Evolutionary conservation across 371 early-diverging fungal genomes (phyloP).

Genomic region (Apophysomyces trapeziformis): DNA sequence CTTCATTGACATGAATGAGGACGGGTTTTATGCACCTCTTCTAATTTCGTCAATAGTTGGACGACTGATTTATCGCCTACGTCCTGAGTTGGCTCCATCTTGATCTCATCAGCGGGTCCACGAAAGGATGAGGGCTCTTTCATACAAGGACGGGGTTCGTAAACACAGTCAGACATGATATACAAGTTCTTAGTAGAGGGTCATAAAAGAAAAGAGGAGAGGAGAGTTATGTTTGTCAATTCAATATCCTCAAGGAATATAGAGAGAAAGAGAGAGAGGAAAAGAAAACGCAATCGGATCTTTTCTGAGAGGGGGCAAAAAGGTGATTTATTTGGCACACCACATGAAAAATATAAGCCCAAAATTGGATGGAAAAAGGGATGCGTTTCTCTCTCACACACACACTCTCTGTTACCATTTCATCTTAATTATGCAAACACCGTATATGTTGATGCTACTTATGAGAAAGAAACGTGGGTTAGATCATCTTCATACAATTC

Average conservation of each 20-base stretch:
- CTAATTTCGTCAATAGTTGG: conserved; percentile 28
- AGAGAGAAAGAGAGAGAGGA: conserved; percentile 12
- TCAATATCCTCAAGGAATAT: neutral
- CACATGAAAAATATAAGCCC: neutral
- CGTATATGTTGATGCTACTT: too few species aligned
- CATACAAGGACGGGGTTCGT: conserved; percentile 14
- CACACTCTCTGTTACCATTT: too few species aligned
- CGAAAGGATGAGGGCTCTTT: conserved; percentile 9
- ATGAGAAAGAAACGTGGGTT: too few species aligned
- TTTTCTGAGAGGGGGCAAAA: conserved; percentile 1
- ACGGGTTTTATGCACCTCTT: conserved; percentile 19
- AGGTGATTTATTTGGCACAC: conserved; percentile 5
- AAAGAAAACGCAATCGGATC: conserved; percentile 5
- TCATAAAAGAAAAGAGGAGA: conserved; percentile 11
- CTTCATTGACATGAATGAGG: too few species aligned
- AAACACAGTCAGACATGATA: conserved; percentile 26
- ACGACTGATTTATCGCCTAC: conserved; percentile 20
- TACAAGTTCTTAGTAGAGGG: neutral
- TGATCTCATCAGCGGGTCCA: conserved; percentile 7
- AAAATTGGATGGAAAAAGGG: neutral
- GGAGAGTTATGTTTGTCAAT: neutral
- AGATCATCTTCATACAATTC: too few species aligned
- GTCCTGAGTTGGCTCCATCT: conserved; percentile 6
- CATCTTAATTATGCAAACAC: too few species aligned
- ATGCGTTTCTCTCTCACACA: too few species aligned